Evolutionary conservation across 305 asterid genomes (phyloP).

Genomic region (Fraxinus nigra): DNA sequence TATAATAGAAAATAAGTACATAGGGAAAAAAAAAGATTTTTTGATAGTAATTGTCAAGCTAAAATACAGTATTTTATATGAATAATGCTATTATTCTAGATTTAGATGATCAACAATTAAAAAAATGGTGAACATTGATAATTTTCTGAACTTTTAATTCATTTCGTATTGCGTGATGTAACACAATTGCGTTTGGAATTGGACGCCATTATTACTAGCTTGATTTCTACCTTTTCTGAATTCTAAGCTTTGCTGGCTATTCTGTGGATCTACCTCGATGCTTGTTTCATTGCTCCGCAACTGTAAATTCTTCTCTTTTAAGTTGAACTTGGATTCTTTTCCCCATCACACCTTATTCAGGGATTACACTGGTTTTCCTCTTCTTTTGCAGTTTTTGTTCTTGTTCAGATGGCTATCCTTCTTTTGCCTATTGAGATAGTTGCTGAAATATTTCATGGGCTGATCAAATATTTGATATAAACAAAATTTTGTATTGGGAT

Average conservation of each 20-base stretch:
- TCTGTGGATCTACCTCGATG: constrained; percentile 21
- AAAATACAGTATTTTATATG: too few species aligned
- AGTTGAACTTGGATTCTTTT: background rate
- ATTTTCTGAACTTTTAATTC: too few species aligned
- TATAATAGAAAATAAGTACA: too few species aligned
- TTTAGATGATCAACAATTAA: too few species aligned
- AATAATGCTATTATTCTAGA: too few species aligned
- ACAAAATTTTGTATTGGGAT: constrained; percentile 4
- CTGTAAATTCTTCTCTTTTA: constrained; percentile 9
- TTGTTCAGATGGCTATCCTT: background rate
- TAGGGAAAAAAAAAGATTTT: too few species aligned
- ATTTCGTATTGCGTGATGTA: too few species aligned
- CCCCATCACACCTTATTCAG: background rate
- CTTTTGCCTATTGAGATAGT: background rate
- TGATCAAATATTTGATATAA: background rate
- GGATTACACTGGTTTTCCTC: background rate
- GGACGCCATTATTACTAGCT: constrained; percentile 3
- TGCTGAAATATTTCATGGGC: background rate
- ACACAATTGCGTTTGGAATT: too few species aligned
- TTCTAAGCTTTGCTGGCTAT: constrained; percentile 13
- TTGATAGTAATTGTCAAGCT: too few species aligned
- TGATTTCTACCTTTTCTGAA: constrained; percentile 19
- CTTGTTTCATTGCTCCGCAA: constrained; percentile 5
- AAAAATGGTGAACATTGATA: too few species aligned
- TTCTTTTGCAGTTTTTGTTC: background rate